These are phyloP conservation scores for Magnaporthiopsis incrustans DNA, from an alignment of 2,329 filamentous ascomycete species.

Conservation along the genomic window DNA sequence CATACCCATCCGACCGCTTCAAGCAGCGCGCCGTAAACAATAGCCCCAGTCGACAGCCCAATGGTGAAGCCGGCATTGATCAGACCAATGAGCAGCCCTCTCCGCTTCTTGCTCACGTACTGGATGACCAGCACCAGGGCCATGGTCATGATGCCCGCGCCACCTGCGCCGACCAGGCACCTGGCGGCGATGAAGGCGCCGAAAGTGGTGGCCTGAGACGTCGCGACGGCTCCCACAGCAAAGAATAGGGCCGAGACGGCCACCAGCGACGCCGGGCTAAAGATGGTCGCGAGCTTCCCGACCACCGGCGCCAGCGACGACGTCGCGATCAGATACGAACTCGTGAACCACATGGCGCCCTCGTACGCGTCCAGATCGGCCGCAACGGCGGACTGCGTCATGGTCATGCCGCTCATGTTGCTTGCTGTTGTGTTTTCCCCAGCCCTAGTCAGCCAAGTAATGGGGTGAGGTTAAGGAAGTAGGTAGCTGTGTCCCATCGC, in stretches of 20 bases:
- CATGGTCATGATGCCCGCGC: conserved; percentile 64
- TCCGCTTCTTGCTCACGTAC: conserved; percentile 54
- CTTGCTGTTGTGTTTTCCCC: conserved; percentile 30
- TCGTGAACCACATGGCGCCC: conserved; percentile 72
- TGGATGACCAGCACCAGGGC: conserved; percentile 72
- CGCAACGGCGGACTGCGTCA: conserved; percentile 70
- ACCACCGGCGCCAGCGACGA: conserved; percentile 59
- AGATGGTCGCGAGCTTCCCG: conserved; percentile 66
- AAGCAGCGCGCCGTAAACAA: conserved; percentile 23
- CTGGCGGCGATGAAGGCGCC: conserved; percentile 60
- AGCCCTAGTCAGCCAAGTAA: not conserved
- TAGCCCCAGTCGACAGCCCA: conserved; percentile 22
- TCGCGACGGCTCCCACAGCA: conserved; percentile 55
- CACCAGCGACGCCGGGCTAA: conserved; percentile 60
- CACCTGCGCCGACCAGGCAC: conserved; percentile 59
- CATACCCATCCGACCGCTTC: conserved; percentile 60
- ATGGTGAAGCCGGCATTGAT: conserved; percentile 52
- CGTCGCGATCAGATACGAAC: conserved; percentile 58
- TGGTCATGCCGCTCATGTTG: conserved; percentile 76
- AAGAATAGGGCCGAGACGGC: conserved; percentile 51
- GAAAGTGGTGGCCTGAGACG: conserved; percentile 51
- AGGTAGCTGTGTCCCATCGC: not conserved
- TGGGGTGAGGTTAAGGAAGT: not conserved
- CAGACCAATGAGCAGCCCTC: conserved; percentile 67
- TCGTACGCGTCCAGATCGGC: conserved; percentile 67